These are phyloP conservation scores for Mycena floridula DNA, from an alignment of 768 basidiomycete genomes.

Conservation along the genomic window DNA sequence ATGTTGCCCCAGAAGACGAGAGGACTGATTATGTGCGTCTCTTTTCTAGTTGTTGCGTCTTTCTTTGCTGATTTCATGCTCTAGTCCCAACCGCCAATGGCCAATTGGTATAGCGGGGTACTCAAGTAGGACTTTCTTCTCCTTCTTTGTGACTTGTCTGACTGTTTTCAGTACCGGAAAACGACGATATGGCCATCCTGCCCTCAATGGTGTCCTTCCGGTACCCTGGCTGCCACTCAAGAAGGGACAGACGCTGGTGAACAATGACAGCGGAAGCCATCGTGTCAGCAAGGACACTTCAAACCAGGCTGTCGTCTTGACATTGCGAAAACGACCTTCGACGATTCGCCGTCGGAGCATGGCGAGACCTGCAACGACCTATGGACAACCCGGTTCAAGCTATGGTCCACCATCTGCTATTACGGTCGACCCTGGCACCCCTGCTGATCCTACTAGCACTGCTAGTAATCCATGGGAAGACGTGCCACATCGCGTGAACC, in stretches of 20 bases:
- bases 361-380: not conserved
- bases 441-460: conserved; percentile 18
- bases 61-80: conserved; percentile 8
- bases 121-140: conserved; percentile 55
- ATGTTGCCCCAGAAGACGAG: conserved; percentile 92
- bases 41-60: not conserved
- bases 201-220: conserved; percentile 87
- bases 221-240: conserved; percentile 93
- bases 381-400: not conserved
- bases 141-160: conserved; percentile 3
- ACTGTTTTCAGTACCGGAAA: conserved; percentile 70
- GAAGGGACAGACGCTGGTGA: conserved; percentile 72
- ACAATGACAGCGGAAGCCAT: conserved; percentile 34
- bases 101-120: conserved; percentile 89
- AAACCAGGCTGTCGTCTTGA: conserved; percentile 73
- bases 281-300: conserved; percentile 28
- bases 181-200: conserved; percentile 91
- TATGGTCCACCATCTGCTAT: no score
- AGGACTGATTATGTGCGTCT: conserved; percentile 76
- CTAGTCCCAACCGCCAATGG: conserved; percentile 95
- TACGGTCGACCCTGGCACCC: conserved; percentile 10
- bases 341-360: conserved; percentile 28
- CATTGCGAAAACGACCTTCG: conserved; percentile 68
- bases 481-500: conserved; percentile 31
- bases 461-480: conserved; percentile 63